These are phyloP conservation scores for Senna tora DNA, from an alignment of 306 rosid genomes.

Conservation along the genomic window DNA sequence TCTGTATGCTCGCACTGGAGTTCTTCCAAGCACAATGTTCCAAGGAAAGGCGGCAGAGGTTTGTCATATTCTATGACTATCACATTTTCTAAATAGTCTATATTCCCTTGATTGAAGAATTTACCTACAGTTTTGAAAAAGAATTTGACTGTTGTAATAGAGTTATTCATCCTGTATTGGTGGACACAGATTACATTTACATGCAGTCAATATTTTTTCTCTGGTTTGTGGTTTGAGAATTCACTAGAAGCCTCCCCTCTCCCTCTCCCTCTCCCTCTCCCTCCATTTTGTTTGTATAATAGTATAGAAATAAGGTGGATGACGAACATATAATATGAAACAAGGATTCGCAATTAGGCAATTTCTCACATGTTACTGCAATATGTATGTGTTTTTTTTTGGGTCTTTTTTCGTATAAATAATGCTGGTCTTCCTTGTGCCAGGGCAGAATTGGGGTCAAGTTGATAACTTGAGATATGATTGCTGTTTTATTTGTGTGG, in stretches of 20 bases:
- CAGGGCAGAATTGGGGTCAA: slow-evolving; percentile 99
- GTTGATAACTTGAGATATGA: slow-evolving; percentile 74
- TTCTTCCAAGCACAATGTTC: slow-evolving; percentile 78
- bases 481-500: slow-evolving; percentile 78
- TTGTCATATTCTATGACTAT: slow-evolving; percentile 36
- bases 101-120: not conserved
- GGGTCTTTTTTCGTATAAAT: slow-evolving; percentile 20
- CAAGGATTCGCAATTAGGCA: slow-evolving; percentile 28
- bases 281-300: not conserved
- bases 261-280: not conserved
- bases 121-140: not conserved
- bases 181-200: too few relatives aligned
- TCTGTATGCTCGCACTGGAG: slow-evolving; percentile 73
- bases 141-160: not conserved
- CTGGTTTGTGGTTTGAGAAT: not conserved
- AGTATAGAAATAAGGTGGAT: not conserved
- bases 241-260: not conserved
- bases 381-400: not conserved
- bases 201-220: too few relatives aligned
- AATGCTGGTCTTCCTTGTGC: slow-evolving; percentile 53
- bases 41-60: slow-evolving; percentile 86
- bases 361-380: slow-evolving; percentile 8
- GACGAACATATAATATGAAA: not conserved
- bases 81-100: slow-evolving; percentile 5
- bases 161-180: not conserved